Evolutionary conservation across 2,329 filamentous ascomycete species (phyloP), one percentile per base, ranked within the genome.

Genomic region (Didymella arachidicola): DNA sequence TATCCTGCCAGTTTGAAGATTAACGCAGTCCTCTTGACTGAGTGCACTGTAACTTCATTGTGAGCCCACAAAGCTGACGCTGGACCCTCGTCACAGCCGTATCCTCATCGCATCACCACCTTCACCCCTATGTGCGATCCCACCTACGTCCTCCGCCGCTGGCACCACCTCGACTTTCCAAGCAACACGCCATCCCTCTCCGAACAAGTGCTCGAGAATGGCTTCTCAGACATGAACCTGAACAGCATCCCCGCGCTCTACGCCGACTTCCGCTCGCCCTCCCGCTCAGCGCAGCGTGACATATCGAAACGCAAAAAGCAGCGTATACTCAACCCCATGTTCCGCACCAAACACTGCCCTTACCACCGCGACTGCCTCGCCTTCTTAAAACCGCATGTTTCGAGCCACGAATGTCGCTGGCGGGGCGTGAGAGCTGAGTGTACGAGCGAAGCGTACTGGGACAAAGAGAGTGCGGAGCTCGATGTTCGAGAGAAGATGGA

Each of bases 21-120:
- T 14, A 36, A 19, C 16, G 18, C 42, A 53, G 43, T 41, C 16
- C 43, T 53, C 43, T 47, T 45, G 6, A n/a, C 10, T 45, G 39
- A 45, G 50, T 14, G 44, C 27, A 54, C 52, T 48, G 41, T 22
- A 6, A 12, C 25, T 10, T 14, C n/a, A 32, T 32, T 30, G 4
- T 14, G 16, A 12, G 6, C 12, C 5, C 3, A 32, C 30, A 16
- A 2, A 32, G 30, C 30, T 14, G 12, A 32, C 30, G 4, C 30
- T 32, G 30, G 12, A 1, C 30, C 30, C 5, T 12, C 12, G 14
- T 14, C 5, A 32, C 29, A 4, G 1, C 2, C 12, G 1, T 14
- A 10, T 32, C 30, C 3, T 32, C 30, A 6, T 32, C 30, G 11
- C 16, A 32, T 10, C 12, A 32, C 30, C 30, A 32, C 11, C 8